Conservation (phyloP, 2,329 filamentous ascomycete species). For the Alternaria angustiovoidea region DNA sequence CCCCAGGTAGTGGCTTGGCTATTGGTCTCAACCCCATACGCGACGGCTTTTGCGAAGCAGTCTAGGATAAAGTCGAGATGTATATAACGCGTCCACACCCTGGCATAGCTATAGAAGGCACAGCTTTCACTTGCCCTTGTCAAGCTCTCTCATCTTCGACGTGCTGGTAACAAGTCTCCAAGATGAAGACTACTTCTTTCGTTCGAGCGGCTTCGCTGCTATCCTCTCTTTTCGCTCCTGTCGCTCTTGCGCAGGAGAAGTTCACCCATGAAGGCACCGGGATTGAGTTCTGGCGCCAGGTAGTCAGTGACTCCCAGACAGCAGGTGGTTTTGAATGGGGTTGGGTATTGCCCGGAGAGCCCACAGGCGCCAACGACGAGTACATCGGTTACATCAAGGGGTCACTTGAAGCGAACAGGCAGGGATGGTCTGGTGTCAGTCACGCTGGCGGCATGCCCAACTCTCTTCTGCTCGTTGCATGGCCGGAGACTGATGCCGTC, state of each 20-base stretch:
- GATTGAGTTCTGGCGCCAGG: conserved; percentile 44
- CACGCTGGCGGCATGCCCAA: conserved; percentile 49
- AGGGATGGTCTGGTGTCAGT: conserved; percentile 50
- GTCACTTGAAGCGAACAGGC: conserved; percentile 33
- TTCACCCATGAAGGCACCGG: conserved; percentile 44
- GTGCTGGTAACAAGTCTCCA: conserved; percentile 30
- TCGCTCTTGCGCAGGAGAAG: conserved; percentile 41
- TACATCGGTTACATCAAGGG: conserved; percentile 51
- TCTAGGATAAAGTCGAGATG: conserved; percentile 34
- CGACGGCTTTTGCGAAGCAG: conserved; percentile 17
- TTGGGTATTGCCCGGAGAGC: conserved; percentile 40
- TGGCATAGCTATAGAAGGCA: conserved; percentile 31
- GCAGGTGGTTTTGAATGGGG: conserved; percentile 48
- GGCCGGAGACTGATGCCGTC: conserved; percentile 35
- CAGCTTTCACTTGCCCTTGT: conserved; percentile 36
- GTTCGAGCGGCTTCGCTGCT: conserved; percentile 49
- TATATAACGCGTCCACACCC: conserved; percentile 40
- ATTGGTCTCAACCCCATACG: conserved; percentile 29
- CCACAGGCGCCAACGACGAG: conserved; percentile 38
- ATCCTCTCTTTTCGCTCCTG: conserved; percentile 42
- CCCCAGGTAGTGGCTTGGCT: conserved; percentile 33
- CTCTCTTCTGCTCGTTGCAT: conserved; percentile 46
- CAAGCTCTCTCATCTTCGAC: conserved; percentile 26
- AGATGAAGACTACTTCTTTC: conserved; percentile 47
- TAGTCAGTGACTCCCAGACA: conserved; percentile 36